These are phyloP conservation scores for Trichoderma arundinaceum DNA, from an alignment of 2,329 filamentous ascomycete genomes.

Conservation along the genomic window DNA sequence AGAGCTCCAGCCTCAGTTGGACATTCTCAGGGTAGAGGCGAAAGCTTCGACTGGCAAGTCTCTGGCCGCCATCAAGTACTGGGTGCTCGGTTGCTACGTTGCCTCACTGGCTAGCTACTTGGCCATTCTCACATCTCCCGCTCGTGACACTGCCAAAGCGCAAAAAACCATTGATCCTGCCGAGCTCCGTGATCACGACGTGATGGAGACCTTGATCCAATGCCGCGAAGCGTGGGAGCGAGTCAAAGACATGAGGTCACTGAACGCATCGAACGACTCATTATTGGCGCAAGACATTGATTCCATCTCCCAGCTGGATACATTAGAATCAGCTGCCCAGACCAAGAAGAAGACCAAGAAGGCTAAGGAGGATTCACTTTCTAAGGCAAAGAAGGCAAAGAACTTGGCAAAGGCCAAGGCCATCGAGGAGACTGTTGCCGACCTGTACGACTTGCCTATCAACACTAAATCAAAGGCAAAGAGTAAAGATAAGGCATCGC, in stretches of 20 bases:
- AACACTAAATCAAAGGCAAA: conserved; percentile 55
- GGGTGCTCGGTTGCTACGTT: conserved; percentile 83
- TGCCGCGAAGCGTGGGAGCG: conserved; percentile 81
- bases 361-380: conserved; percentile 31
- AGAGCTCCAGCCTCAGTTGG: conserved; percentile 70
- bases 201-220: conserved; percentile 84
- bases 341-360: conserved; percentile 42
- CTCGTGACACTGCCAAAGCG: conserved; percentile 61
- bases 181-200: conserved; percentile 85
- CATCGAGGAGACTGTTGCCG: conserved; percentile 72
- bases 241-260: conserved; percentile 68
- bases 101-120: conserved; percentile 93
- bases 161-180: conserved; percentile 70
- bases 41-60: conserved; percentile 58
- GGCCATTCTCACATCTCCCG: conserved; percentile 83
- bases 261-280: conserved; percentile 48
- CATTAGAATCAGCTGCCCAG: conserved; percentile 39
- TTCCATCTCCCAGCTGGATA: conserved; percentile 32
- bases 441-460: conserved; percentile 68
- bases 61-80: conserved; percentile 73
- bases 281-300: conserved; percentile 39
- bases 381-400: conserved; percentile 47
- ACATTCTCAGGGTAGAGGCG: conserved; percentile 62
- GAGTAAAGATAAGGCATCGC: conserved; percentile 40
- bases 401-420: conserved; percentile 59